Base-by-base conservation (phyloP, 1,139 yeast species). In the Meyerozyma sp. region DNA sequence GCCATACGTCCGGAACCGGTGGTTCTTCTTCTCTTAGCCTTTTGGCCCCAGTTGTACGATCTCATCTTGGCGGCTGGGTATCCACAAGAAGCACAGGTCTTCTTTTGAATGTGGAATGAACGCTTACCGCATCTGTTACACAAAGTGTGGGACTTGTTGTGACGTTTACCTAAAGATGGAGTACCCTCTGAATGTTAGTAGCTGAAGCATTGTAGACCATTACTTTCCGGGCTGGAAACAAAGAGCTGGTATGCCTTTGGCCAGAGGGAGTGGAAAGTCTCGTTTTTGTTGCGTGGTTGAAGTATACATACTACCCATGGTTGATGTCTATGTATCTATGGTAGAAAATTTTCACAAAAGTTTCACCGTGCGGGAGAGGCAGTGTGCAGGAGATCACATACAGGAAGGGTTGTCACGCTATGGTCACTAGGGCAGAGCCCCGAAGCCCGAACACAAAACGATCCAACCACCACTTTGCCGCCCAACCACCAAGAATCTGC, bases 1-100 rank as follows among this genome's bases (percentile, higher is more conserved):
- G 93, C 81, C 95, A 90, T 90, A 81, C 99, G 95, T 77, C 99
- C 99, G 73, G 98, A 84, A 81, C 99, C 99, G 63, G 98, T 91
- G 65, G 99, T 93, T 79, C 88, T 86, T 88, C 99, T 90, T 89
- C 98, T 89, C 86, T 91, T 89, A 69, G 98, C 96, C 87, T 93
- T 93, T 61, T 78, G 77, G 72, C 94, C 96, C 99, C 99, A 93
- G 96, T 93, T 93, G 95, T 80, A 86, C 67, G 88, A 81, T 86
- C 98, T 90, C 78, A 87, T 74, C 83, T 94, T 94, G 67, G 98
- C 98, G 70, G 98, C 90, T 79, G 99, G 99, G 87, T 93, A 93
- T 68, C 98, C 98, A 81, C 99, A 93, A 62, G 95, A 78, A 73
- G 98, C 73, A 81, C 99, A 93, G 67, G 96, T 90, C 84, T 89